phyloP scores from a whole-genome alignment of 176 grass and related monocot genomes.

The Avena insularis region DNA sequence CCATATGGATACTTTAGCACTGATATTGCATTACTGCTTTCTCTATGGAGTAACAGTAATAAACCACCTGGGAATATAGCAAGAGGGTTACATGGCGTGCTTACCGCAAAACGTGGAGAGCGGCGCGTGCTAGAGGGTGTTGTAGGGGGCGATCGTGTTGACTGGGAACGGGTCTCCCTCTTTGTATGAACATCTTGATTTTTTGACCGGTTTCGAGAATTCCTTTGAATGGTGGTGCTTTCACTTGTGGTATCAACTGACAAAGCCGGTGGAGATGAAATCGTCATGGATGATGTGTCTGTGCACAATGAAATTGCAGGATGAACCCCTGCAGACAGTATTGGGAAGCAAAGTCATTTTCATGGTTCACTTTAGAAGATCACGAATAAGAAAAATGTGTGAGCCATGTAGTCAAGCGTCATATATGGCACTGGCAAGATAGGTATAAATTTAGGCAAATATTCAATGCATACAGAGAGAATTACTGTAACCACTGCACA shows the following conservation, averaged over 20 bases:
- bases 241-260: constrained; percentile 53
- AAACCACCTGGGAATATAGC: background rate
- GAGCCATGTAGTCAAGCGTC: background rate
- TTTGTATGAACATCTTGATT: constrained; percentile 38
- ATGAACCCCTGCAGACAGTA: constrained; percentile 46
- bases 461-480: background rate
- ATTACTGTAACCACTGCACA: background rate
- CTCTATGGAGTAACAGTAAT: constrained; percentile 6
- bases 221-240: constrained; percentile 20
- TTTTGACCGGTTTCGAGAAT: constrained; percentile 29
- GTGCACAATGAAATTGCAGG: constrained; percentile 35
- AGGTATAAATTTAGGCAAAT: background rate
- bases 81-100: constrained; percentile 20
- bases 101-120: constrained; percentile 58
- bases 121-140: constrained; percentile 27
- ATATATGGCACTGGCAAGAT: background rate
- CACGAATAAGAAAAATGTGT: background rate
- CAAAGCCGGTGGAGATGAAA: constrained; percentile 48
- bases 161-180: background rate
- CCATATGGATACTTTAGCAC: background rate
- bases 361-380: background rate
- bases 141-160: constrained; percentile 29
- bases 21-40: background rate
- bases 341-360: background rate
- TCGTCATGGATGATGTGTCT: constrained; percentile 38